A percentile compares a stretch with the other conserved stretches of the same genome.
Evolutionary conservation across 2,329 filamentous ascomycete species (phyloP).

Genomic region (Penicillium occitanis): DNA sequence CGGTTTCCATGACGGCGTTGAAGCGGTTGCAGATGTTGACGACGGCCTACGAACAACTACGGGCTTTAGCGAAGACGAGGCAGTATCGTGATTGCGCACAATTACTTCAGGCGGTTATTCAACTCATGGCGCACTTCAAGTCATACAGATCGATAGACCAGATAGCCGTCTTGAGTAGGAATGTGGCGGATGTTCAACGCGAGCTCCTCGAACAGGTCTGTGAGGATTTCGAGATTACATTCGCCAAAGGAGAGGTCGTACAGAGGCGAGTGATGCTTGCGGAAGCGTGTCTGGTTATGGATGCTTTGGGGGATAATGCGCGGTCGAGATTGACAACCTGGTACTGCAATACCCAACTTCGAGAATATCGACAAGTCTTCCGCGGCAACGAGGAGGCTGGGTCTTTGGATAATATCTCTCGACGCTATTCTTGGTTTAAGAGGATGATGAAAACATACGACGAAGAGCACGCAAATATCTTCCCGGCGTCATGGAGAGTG

Average conservation of each 20-base stretch:
- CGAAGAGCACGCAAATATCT: slow-evolving; percentile 84
- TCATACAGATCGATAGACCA: slow-evolving; percentile 97
- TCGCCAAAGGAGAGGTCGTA: slow-evolving; percentile 80
- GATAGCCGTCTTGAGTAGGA: slow-evolving; percentile 87
- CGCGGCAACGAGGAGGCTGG: slow-evolving; percentile 95
- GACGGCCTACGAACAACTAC: slow-evolving; percentile 95
- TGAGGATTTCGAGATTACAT: slow-evolving; percentile 95
- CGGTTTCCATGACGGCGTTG: slow-evolving; percentile 93
- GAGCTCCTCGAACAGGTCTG: slow-evolving; percentile 97
- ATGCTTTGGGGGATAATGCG: slow-evolving; percentile 86
- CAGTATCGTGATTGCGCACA: slow-evolving; percentile 96
- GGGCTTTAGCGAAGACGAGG: slow-evolving; percentile 75
- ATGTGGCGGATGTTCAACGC: slow-evolving; percentile 88
- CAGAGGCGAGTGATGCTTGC: slow-evolving; percentile 68
- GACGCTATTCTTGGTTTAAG: slow-evolving; percentile 94
- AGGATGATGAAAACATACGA: slow-evolving; percentile 95
- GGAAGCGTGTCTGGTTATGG: slow-evolving; percentile 91
- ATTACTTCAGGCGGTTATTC: slow-evolving; percentile 87
- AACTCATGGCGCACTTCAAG: slow-evolving; percentile 98
- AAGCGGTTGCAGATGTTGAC: slow-evolving; percentile 98
- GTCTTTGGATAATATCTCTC: slow-evolving; percentile 91
- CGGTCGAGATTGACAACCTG: slow-evolving; percentile 80
- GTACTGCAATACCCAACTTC: slow-evolving; percentile 96
- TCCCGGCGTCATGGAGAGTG: slow-evolving; percentile 84
- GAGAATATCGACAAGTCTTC: slow-evolving; percentile 95